Evolutionary conservation across 2,329 filamentous ascomycete species (phyloP).

Genomic region (Paraphaeosphaeria sporulosa): DNA sequence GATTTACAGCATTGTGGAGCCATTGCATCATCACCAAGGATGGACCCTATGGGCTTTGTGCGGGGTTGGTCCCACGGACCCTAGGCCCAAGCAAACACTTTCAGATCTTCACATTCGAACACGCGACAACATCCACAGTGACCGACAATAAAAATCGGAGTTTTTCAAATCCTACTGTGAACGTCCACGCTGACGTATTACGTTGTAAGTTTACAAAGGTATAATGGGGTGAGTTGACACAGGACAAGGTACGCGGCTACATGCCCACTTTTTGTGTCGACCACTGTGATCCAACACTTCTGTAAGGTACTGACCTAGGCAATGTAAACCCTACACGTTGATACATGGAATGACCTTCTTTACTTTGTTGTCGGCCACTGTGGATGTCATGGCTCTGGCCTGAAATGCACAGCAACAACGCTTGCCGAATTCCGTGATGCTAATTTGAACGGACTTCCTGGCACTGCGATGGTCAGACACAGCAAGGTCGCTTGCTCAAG

Average conservation of each 20-base stretch:
- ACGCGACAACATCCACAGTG: too few relatives aligned
- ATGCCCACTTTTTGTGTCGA: too few relatives aligned
- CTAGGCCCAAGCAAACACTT: neutral
- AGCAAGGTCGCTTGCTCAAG: neutral
- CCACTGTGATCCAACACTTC: too few relatives aligned
- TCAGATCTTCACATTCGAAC: neutral
- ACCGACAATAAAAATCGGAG: too few relatives aligned
- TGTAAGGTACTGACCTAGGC: too few relatives aligned
- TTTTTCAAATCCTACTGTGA: too few relatives aligned
- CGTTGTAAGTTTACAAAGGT: too few relatives aligned
- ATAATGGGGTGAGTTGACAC: too few relatives aligned
- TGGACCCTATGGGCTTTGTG: neutral
- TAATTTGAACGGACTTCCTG: neutral
- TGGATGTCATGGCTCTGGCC: neutral
- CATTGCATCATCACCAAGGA: neutral
- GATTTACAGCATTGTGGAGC: neutral
- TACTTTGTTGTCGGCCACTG: too few relatives aligned
- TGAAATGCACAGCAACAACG: neutral
- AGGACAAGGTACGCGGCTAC: too few relatives aligned
- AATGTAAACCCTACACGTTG: neutral
- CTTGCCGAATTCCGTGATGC: neutral
- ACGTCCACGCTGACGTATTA: too few relatives aligned
- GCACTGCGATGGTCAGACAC: neutral
- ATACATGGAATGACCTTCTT: neutral
- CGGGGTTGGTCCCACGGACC: neutral